A percentile compares a stretch with the other conserved stretches of the same genome.
These are phyloP conservation scores for Camellia japonica DNA, from an alignment of 148 eudicot genomes.

Conservation along the genomic window DNA sequence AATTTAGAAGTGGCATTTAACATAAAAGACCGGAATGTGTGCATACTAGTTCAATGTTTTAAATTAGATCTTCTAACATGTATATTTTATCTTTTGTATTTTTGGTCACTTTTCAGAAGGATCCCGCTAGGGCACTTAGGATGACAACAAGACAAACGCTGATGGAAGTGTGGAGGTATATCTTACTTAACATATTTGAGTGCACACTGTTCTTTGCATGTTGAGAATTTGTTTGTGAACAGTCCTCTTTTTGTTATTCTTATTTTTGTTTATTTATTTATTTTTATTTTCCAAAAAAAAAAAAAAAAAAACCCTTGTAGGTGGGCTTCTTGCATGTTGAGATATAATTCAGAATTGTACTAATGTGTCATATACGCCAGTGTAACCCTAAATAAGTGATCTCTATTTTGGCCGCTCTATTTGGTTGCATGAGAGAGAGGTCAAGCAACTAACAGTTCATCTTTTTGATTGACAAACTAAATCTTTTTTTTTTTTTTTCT, in stretches of 20 bases:
- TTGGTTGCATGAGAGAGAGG: not conserved
- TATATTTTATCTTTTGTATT: not conserved
- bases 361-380: not conserved
- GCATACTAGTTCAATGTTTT: not conserved
- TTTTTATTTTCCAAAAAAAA: too few relatives aligned
- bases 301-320: too few relatives aligned
- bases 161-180: constrained; percentile 85
- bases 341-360: not conserved
- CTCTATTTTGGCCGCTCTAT: not conserved
- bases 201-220: not conserved
- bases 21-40: too few relatives aligned
- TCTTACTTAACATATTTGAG: not conserved
- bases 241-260: not conserved
- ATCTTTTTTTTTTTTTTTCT: too few relatives aligned
- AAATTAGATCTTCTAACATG: not conserved
- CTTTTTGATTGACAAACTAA: not conserved
- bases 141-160: constrained; percentile 88
- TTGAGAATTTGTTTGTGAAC: not conserved
- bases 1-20: not conserved
- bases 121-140: constrained; percentile 67
- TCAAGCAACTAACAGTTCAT: not conserved
- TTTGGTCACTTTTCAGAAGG: constrained; percentile 50
- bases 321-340: not conserved
- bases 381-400: not conserved
- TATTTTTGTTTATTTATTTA: too few relatives aligned